These are phyloP conservation scores for Mycena vulgaris DNA, from an alignment of 768 basidiomycete genomes.

Conservation along the genomic window DNA sequence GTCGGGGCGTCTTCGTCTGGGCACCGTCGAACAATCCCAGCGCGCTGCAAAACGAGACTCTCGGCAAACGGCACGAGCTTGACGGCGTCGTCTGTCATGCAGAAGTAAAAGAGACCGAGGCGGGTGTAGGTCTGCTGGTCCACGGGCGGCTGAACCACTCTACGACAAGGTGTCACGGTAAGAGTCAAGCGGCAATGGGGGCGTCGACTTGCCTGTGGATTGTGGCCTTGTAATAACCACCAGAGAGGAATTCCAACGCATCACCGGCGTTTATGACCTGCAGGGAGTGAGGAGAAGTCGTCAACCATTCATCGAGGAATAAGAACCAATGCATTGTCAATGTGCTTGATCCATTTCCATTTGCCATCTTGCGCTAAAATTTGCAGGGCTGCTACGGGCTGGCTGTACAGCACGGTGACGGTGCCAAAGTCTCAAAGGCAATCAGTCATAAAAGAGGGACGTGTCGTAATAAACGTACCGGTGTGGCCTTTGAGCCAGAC, in stretches of 20 bases:
- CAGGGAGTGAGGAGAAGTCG: neutral
- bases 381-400: conserved; percentile 72
- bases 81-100: conserved; percentile 65
- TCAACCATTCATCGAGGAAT: neutral
- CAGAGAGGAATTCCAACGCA: conserved; percentile 71
- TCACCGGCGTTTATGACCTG: conserved; percentile 76
- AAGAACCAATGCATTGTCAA: conserved; percentile 70
- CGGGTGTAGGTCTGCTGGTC: conserved; percentile 67
- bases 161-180: conserved; percentile 30
- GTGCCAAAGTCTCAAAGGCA: conserved; percentile 62
- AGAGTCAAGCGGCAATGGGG: neutral
- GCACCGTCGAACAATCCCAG: conserved; percentile 56
- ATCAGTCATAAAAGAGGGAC: neutral
- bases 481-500: conserved; percentile 77
- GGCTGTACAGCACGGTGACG: conserved; percentile 72
- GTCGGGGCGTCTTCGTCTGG: conserved; percentile 62
- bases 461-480: conserved; percentile 47
- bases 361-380: conserved; percentile 66
- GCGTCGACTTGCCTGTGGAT: conserved; percentile 58
- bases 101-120: conserved; percentile 74
- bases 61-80: conserved; percentile 60
- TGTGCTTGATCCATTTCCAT: conserved; percentile 73
- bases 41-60: conserved; percentile 65
- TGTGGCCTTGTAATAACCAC: conserved; percentile 72
- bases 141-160: conserved; percentile 70